Evolutionary conservation across 2,329 filamentous ascomycete genomes (phyloP), one percentile per base, ranked within the genome.

Genomic region (Clonostachys rosea): DNA sequence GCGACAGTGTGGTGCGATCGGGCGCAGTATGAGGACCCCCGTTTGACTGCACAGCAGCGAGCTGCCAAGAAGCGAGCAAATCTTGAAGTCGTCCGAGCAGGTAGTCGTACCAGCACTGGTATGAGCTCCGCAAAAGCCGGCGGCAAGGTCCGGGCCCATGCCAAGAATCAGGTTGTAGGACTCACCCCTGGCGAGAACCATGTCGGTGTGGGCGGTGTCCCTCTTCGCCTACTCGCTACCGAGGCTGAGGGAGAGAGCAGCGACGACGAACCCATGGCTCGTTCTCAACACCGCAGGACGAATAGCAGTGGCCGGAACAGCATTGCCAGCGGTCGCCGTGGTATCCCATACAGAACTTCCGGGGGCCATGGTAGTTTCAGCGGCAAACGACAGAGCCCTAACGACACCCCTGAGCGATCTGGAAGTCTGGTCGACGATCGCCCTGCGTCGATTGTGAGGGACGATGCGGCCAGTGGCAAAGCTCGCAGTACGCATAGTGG

Each of bases 1-100:
- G 94, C 91, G 34, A 99, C 94, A 0, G 94, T 99, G 5, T 99
- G 94, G 94, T 96, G 91, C 71, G 94, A 97, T 63, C 86, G 91
- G 46, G 81, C 92, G 10, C 94, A 99, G 65, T 84, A 89, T 52
- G 91, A 97, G 67, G 94, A 99, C 63, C 89, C 92, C 1, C 81
- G 90, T 44, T 72, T 94, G 48, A 72, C 86, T 5, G 91, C 90
- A 30, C 87, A 91, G 59, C 91, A 95, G 65, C 82, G 88, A 49
- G 87, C 88, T 36, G 94, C 91, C 49, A 95, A 94, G 73, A 84
- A 89, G 71, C 79, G 91, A 43, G 94, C 94, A 12, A 85, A 86
- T 47, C 83, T 87, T 58, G 91, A 96, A 69, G 85, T 97, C 8
- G 83, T 86, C 43, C 74, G 79, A 52, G 53, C 60, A 49, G 50